Conservation (phyloP, 805 yeast genomes). For the Wickerhamiella cacticola region DNA sequence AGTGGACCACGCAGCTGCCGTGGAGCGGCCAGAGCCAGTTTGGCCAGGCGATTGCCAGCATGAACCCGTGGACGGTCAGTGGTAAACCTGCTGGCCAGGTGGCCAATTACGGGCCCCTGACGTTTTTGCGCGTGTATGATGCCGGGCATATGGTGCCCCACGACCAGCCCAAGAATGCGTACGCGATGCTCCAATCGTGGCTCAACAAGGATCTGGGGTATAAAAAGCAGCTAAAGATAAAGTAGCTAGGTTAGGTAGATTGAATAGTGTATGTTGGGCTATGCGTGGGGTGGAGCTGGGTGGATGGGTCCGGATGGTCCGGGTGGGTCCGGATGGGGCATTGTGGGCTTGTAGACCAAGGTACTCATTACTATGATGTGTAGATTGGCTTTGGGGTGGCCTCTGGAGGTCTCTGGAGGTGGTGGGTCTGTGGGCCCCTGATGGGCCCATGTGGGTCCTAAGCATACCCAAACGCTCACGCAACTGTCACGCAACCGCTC, state of each 20-base stretch:
- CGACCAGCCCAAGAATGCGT: conserved; percentile 67
- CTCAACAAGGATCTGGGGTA: conserved; percentile 24
- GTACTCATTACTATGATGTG: neutral
- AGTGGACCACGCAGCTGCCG: conserved; percentile 59
- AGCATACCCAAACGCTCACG: too few species aligned
- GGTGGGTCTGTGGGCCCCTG: too few species aligned
- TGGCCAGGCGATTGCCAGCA: conserved; percentile 31
- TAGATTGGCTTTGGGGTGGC: too few species aligned
- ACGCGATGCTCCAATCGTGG: conserved; percentile 68
- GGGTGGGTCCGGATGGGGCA: too few species aligned
- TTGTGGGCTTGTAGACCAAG: neutral
- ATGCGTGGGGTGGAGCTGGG: neutral
- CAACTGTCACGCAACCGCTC: too few species aligned
- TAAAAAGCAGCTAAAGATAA: neutral
- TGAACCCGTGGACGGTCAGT: conserved; percentile 32
- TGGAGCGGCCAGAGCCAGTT: conserved; percentile 42
- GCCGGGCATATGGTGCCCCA: conserved; percentile 93
- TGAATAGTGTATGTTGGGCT: neutral
- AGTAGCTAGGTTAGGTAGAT: neutral
- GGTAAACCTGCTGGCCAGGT: conserved; percentile 50
- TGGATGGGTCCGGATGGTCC: too few species aligned
- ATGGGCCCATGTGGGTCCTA: too few species aligned
- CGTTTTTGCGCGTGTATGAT: conserved; percentile 63
- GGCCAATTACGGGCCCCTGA: conserved; percentile 54
- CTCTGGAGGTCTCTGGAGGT: too few species aligned